These are phyloP conservation scores for Haematococcus lacustris DNA, from an alignment of 139 green algal species.

Conservation along the genomic window DNA sequence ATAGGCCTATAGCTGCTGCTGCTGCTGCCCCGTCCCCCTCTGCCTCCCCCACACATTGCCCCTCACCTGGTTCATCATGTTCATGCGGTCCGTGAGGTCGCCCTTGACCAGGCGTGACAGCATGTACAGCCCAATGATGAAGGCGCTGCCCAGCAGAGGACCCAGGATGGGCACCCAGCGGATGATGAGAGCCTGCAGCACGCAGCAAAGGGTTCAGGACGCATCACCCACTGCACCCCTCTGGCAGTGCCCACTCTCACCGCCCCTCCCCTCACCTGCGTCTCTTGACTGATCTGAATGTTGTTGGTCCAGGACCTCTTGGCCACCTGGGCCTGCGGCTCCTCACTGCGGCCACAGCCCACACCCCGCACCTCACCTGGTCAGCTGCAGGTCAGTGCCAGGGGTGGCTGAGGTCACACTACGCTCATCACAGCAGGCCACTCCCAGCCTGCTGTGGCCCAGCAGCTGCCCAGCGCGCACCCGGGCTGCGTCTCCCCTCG, in stretches of 20 bases:
- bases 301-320: slow-evolving; percentile 20
- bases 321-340: no score
- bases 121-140: slow-evolving; percentile 54
- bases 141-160: slow-evolving; percentile 42
- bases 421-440: no score
- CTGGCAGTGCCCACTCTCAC: background rate
- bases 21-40: no score
- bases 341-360: no score
- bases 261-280: slow-evolving; percentile 13
- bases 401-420: no score
- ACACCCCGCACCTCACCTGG: no score
- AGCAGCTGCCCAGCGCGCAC: no score
- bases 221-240: background rate
- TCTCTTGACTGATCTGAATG: slow-evolving; percentile 33
- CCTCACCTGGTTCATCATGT: slow-evolving; percentile 37
- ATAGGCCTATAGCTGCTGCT: no score
- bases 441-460: no score
- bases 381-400: no score
- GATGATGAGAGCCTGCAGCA: slow-evolving; percentile 31
- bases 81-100: slow-evolving; percentile 49
- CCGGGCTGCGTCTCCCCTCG: no score
- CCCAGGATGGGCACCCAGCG: slow-evolving; percentile 42
- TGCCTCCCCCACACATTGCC: no score
- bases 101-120: slow-evolving; percentile 38
- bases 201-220: background rate